Evolutionary conservation across 2,329 filamentous ascomycete species (phyloP).

Genomic region (Pseudogymnoascus sp.): DNA sequence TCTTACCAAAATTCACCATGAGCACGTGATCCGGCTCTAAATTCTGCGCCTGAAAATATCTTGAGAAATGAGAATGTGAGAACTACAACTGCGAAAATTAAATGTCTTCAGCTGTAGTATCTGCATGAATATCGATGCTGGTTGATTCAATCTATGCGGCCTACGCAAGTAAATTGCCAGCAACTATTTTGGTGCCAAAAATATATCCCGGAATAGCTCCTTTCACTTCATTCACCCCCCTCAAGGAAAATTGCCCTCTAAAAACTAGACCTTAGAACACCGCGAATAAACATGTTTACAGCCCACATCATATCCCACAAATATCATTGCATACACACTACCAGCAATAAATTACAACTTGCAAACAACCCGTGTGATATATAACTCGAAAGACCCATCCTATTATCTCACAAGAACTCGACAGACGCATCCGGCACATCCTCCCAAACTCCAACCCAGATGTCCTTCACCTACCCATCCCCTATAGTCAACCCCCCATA

Average conservation of each 20-base stretch:
- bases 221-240: neutral
- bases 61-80: neutral
- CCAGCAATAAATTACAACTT: neutral
- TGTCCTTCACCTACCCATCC: neutral
- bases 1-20: neutral
- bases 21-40: neutral
- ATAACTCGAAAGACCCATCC: neutral
- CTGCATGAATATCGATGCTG: neutral
- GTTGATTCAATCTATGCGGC: neutral
- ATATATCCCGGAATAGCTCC: neutral
- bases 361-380: conserved; percentile 3
- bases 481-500: neutral
- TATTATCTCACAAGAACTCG: conserved; percentile 4
- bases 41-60: neutral
- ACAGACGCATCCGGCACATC: neutral
- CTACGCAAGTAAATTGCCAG: neutral
- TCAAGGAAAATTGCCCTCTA: neutral
- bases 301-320: neutral
- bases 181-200: neutral
- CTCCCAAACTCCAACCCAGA: neutral
- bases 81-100: neutral
- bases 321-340: neutral
- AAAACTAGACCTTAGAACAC: neutral
- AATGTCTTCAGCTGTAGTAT: neutral
- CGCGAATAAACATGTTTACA: neutral